Percentiles rank a stretch among this genome's conserved stretches.
These are phyloP conservation scores for Mycena chlorophos DNA, from an alignment of 768 basidiomycete species.

Conservation along the genomic window DNA sequence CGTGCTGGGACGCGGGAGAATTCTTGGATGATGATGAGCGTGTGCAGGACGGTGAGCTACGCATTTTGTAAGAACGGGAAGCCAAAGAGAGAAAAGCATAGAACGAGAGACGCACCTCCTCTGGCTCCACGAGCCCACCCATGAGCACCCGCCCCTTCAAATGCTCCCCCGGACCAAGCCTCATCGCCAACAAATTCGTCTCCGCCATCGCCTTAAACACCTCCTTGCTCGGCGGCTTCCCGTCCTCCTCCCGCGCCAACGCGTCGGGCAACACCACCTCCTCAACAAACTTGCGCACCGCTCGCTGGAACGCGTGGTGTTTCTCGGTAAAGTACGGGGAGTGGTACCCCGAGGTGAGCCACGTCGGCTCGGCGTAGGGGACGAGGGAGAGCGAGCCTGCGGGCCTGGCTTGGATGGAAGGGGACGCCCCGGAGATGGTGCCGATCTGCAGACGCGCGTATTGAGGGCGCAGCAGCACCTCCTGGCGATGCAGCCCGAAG, in stretches of 20 bases:
- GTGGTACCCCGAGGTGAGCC: conserved; percentile 36
- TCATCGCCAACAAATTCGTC: conserved; percentile 18
- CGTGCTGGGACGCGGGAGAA: conserved; percentile 49
- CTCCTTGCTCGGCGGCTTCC: conserved; percentile 61
- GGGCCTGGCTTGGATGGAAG: conserved; percentile 43
- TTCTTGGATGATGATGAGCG: background rate
- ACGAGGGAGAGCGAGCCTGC: conserved; percentile 59
- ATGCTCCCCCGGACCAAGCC: background rate
- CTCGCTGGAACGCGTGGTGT: conserved; percentile 63
- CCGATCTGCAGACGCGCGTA: conserved; percentile 67
- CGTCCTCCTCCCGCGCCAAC: conserved; percentile 59
- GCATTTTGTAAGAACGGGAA: background rate
- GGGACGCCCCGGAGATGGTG: conserved; percentile 50
- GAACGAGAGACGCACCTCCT: background rate
- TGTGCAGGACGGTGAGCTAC: background rate
- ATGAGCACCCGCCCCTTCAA: background rate
- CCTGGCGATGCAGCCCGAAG: conserved; percentile 27
- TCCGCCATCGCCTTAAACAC: conserved; percentile 67
- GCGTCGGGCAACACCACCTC: conserved; percentile 63
- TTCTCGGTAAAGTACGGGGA: conserved; percentile 43
- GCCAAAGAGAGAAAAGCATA: background rate
- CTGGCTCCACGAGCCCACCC: background rate
- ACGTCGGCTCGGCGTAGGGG: conserved; percentile 80
- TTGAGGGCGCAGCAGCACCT: conserved; percentile 38
- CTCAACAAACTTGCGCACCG: conserved; percentile 71